Conservation (phyloP, 345 rosid genomes). For the Eucalyptus cloeziana region DNA sequence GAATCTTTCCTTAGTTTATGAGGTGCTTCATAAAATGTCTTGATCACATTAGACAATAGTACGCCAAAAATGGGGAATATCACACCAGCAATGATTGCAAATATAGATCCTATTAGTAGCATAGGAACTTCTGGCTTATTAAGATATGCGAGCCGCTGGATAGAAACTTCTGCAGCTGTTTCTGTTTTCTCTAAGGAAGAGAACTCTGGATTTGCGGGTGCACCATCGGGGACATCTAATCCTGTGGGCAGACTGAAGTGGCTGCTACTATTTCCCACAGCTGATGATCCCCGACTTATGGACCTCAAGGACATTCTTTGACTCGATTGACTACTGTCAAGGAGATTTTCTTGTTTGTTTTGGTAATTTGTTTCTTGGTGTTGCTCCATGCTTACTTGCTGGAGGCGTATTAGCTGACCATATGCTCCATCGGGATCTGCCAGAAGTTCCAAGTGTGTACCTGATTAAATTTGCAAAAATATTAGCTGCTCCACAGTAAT, state of each 20-base stretch:
- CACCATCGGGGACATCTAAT: slow-evolving; percentile 8
- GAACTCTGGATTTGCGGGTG: slow-evolving; percentile 7
- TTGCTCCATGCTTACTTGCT: slow-evolving; percentile 35
- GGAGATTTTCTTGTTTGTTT: not conserved
- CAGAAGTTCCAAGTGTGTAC: slow-evolving; percentile 56
- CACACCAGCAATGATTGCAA: slow-evolving; percentile 41
- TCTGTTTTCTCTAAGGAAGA: not conserved
- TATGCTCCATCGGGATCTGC: slow-evolving; percentile 67
- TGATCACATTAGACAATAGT: slow-evolving; percentile 39
- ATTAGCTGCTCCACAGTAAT: not conserved
- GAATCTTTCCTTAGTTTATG: slow-evolving; percentile 46
- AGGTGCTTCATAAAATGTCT: slow-evolving; percentile 49
- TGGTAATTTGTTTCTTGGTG: slow-evolving; percentile 22
- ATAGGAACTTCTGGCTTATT: slow-evolving; percentile 80
- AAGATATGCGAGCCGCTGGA: slow-evolving; percentile 48
- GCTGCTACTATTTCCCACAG: slow-evolving; percentile 35
- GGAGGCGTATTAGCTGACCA: slow-evolving; percentile 63
- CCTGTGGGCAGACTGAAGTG: slow-evolving; percentile 51
- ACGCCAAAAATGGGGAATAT: slow-evolving; percentile 51
- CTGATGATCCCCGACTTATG: slow-evolving; percentile 42
- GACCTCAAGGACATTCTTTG: slow-evolving; percentile 26
- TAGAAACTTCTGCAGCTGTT: slow-evolving; percentile 25
- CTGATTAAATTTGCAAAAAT: slow-evolving; percentile 6
- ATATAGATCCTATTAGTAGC: slow-evolving; percentile 40
- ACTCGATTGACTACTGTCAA: slow-evolving; percentile 8